These are phyloP conservation scores for Malus domestica DNA, from an alignment of 306 rosid species.

Conservation along the genomic window DNA sequence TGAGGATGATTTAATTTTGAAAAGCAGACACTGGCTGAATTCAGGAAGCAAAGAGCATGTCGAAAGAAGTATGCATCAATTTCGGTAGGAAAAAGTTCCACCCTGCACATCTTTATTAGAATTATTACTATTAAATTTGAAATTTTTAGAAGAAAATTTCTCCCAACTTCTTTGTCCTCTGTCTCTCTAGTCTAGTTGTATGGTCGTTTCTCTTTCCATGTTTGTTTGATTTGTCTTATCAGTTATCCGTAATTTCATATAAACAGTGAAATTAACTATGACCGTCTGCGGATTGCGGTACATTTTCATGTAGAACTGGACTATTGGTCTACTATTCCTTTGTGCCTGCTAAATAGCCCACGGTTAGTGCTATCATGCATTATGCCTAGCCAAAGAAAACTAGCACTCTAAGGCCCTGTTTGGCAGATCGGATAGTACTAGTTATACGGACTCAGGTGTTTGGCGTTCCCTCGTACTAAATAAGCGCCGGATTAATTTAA, in stretches of 20 bases:
- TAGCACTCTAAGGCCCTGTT: too few species aligned
- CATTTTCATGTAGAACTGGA: not conserved
- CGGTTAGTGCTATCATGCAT: too few species aligned
- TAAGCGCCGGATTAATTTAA: too few species aligned
- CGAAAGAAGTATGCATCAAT: conserved; percentile 51
- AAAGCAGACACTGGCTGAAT: conserved; percentile 37
- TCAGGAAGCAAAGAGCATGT: conserved; percentile 31
- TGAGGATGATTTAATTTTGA: conserved; percentile 27
- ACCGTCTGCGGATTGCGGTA: not conserved
- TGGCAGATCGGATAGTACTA: too few species aligned
- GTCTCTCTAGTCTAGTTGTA: not conserved
- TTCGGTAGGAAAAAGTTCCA: not conserved
- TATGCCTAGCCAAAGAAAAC: too few species aligned
- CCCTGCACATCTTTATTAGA: not conserved
- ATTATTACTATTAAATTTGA: not conserved
- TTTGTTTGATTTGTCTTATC: not conserved
- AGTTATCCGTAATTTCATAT: not conserved
- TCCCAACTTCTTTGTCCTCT: not conserved
- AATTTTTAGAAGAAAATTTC: not conserved
- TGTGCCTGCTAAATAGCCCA: not conserved
- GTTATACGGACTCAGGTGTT: too few species aligned
- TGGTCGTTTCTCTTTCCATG: not conserved
- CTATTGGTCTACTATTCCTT: not conserved
- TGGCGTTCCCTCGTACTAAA: too few species aligned
- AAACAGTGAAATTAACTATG: not conserved